Conservation (phyloP, 2,329 filamentous ascomycete species). For the Elsinoe ampelina region DNA sequence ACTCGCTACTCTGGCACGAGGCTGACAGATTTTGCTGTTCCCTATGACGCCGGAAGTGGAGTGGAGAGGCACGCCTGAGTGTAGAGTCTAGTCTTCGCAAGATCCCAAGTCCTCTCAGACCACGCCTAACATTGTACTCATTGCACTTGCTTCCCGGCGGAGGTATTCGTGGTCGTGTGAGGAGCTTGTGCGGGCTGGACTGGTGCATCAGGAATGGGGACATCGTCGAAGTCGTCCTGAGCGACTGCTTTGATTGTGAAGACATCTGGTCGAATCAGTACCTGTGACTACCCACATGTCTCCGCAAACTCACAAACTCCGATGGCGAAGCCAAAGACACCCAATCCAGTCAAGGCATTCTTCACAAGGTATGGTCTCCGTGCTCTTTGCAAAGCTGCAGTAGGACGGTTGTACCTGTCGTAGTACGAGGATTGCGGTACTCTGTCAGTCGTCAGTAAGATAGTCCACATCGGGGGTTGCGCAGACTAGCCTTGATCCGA, state of each 20-base stretch:
- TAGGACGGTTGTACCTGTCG: slow-evolving; percentile 75
- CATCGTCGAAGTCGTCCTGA: slow-evolving; percentile 94
- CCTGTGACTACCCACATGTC: neutral
- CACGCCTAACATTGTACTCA: neutral
- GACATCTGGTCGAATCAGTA: slow-evolving; percentile 40
- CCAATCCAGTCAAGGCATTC: slow-evolving; percentile 74
- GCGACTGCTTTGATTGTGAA: slow-evolving; percentile 77
- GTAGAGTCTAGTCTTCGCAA: neutral
- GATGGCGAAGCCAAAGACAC: slow-evolving; percentile 64
- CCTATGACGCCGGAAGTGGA: neutral
- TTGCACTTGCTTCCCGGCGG: neutral
- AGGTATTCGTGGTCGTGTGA: slow-evolving; percentile 17
- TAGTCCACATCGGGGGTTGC: neutral
- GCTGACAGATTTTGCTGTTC: neutral
- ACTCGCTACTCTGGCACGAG: too few relatives aligned
- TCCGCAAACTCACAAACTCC: slow-evolving; percentile 64
- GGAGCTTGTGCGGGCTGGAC: slow-evolving; percentile 35
- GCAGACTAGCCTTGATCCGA: slow-evolving; percentile 19
- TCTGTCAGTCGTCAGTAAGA: slow-evolving; percentile 26
- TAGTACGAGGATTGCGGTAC: slow-evolving; percentile 77
- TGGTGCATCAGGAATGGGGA: slow-evolving; percentile 73
- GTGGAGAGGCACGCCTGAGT: neutral
- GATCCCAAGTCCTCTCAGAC: too few relatives aligned
- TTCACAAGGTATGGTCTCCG: slow-evolving; percentile 85
- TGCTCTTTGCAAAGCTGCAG: slow-evolving; percentile 80